Conservation (phyloP, 2,329 filamentous ascomycete species). For the Akanthomyces muscarius region DNA sequence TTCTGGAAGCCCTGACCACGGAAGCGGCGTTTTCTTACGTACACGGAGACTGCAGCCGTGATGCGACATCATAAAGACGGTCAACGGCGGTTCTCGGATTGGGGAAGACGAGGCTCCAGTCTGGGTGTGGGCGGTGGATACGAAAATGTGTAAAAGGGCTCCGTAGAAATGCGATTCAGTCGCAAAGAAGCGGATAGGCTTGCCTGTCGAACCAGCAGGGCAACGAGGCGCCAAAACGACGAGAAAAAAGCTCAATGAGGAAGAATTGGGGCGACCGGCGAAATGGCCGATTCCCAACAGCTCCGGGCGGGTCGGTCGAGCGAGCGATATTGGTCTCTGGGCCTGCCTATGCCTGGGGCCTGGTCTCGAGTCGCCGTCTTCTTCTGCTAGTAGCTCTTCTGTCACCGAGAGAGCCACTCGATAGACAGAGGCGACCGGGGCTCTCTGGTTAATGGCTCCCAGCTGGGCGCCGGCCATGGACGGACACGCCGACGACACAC, state of each 20-base stretch:
- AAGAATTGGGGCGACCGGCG: conserved; percentile 14
- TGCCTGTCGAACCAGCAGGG: not conserved
- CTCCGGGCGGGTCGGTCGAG: conserved; percentile 11
- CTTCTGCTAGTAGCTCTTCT: conserved; percentile 1
- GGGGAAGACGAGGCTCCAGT: conserved; percentile 1
- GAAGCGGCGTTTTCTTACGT: conserved; percentile 18
- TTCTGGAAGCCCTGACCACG: conserved; percentile 7
- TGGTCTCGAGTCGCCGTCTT: not conserved
- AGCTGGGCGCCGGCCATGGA: not conserved
- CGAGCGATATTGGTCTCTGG: not conserved
- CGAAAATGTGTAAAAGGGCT: conserved; percentile 1
- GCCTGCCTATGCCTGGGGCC: not conserved
- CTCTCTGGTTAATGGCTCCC: not conserved
- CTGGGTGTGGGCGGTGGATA: conserved; percentile 5
- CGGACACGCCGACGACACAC: conserved; percentile 12
- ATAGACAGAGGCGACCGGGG: not conserved
- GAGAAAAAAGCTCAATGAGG: conserved; percentile 4
- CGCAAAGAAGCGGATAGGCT: not conserved
- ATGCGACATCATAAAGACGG: conserved; percentile 17
- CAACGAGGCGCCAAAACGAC: not conserved
- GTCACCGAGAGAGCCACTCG: conserved; percentile 11
- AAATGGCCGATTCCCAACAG: conserved; percentile 16
- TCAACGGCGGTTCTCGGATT: conserved; percentile 19
- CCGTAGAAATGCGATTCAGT: conserved; percentile 16
- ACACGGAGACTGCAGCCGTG: conserved; percentile 2